Evolutionary conservation across 345 rosid genomes (phyloP).

Genomic region (Arabidopsis suecica): DNA sequence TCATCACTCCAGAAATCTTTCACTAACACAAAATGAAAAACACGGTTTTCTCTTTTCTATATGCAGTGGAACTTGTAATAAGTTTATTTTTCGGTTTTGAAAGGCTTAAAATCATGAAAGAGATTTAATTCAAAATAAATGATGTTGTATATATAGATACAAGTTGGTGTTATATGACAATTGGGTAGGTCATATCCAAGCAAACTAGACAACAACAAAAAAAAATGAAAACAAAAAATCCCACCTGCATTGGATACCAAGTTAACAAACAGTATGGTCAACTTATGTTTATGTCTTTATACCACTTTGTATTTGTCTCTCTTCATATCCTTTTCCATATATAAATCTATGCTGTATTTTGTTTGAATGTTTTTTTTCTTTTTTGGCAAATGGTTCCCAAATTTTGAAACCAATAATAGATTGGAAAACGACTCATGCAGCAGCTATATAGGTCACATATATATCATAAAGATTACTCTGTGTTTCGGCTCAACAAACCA

Average conservation of each 20-base stretch:
- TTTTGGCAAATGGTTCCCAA: conserved; percentile 2
- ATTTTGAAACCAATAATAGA: conserved; percentile 13
- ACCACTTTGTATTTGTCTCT: conserved; percentile 34
- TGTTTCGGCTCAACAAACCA: background rate
- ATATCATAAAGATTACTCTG: background rate
- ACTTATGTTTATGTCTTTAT: conserved; percentile 40
- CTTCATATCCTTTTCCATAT: conserved; percentile 30
- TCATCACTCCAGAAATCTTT: too few relatives aligned
- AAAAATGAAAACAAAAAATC: background rate
- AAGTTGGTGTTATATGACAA: conserved; percentile 23
- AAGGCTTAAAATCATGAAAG: background rate
- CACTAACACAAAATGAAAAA: too few relatives aligned
- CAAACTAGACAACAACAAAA: background rate
- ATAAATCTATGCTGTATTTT: conserved; percentile 2
- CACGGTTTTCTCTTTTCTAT: too few relatives aligned
- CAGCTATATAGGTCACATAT: background rate
- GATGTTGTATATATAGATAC: conserved; percentile 2
- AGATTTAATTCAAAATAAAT: background rate
- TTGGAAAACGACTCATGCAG: conserved; percentile 10
- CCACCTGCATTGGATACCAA: conserved; percentile 45
- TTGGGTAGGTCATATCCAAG: conserved; percentile 26
- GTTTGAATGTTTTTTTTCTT: conserved; percentile 6
- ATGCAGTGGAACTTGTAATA: too few relatives aligned
- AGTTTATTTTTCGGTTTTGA: background rate
- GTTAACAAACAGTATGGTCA: conserved; percentile 48